Evolutionary conservation across 495 filamentous ascomycete species (phyloP), one percentile per base, ranked within the genome.

Genomic region (Pyrenopolyporus hunteri): DNA sequence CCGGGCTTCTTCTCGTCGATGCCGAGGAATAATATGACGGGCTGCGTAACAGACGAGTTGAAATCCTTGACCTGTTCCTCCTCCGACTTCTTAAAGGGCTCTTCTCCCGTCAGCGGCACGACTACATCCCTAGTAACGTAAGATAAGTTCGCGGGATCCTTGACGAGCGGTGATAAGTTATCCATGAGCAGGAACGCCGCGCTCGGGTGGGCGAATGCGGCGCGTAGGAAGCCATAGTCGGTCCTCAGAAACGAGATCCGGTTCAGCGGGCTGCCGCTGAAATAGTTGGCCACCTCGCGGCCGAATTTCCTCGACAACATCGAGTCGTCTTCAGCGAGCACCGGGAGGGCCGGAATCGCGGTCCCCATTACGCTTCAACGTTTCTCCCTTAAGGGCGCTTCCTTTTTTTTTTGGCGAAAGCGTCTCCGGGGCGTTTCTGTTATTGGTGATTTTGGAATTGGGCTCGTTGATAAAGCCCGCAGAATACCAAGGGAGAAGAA

Each of bases 241-340:
- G 80, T 78, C 20, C 94, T 89, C 32, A 98, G 79, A 71, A 98
- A 98, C 1, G 91, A 93, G 2, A 98, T 80, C 4, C 82, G 76
- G 66, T 84, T 84, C 22, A 84, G 62, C 0, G 80, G 79, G 42
- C 71, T 75, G 82, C 92, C 91, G 55, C 91, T 89, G 79, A 97
- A 98, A 82, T 98, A 98, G 77, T 98, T 98, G 63, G 88, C 86
- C 9, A 91, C 85, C 77, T 98, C 94, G 63, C 81, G 87, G 66
- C 94, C 94, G 73, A 96, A 97, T 57, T 89, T 94, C 42, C 87
- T 82, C 36, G 88, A 85, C 64, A 98, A 78, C 86, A 93, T 92
- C 5, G 89, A 91, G 78, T 93, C 85, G 67, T 89, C 82, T 68
- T 88, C 82, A 20, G 69, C 69, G 33, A 79, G 72, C 42, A 76